Evolutionary conservation across 257 asterid genomes (phyloP).

Genomic region (Nicotiana obtusifolia): DNA sequence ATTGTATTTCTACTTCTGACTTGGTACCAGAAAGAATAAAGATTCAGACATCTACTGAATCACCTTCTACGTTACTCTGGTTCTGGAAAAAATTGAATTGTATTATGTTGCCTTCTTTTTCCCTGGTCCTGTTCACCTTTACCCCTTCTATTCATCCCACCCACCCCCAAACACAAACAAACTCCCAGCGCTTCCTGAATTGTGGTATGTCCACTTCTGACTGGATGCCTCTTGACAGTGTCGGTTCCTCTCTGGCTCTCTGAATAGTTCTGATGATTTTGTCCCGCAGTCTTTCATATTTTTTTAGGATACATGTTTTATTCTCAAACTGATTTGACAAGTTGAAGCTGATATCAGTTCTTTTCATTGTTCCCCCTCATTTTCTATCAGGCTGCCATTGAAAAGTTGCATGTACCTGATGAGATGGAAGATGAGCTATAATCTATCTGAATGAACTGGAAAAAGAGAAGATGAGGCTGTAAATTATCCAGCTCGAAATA

Average conservation of each 20-base stretch:
- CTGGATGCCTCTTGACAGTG: too few species aligned
- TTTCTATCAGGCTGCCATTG: constrained; percentile 69
- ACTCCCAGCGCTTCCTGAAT: too few species aligned
- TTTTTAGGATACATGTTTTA: neutral
- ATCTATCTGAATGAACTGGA: constrained; percentile 18
- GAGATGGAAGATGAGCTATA: constrained; percentile 62
- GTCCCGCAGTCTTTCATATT: neutral
- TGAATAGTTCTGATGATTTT: neutral
- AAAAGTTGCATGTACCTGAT: constrained; percentile 89
- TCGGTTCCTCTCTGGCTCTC: neutral
- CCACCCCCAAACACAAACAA: too few species aligned
- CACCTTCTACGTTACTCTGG: neutral
- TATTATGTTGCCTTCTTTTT: neutral
- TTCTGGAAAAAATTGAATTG: neutral
- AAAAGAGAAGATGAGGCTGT: constrained; percentile 10
- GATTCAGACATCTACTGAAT: neutral
- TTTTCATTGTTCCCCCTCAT: neutral
- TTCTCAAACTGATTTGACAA: neutral
- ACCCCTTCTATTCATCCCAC: neutral
- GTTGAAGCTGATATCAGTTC: neutral
- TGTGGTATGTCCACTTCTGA: too few species aligned
- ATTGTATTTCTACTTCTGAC: neutral
- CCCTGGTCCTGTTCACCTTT: neutral
- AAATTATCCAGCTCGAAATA: constrained; percentile 13
- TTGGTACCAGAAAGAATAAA: neutral